These are phyloP conservation scores for Coniella lustricola DNA, from an alignment of 2,329 filamentous ascomycete genomes.

Conservation along the genomic window DNA sequence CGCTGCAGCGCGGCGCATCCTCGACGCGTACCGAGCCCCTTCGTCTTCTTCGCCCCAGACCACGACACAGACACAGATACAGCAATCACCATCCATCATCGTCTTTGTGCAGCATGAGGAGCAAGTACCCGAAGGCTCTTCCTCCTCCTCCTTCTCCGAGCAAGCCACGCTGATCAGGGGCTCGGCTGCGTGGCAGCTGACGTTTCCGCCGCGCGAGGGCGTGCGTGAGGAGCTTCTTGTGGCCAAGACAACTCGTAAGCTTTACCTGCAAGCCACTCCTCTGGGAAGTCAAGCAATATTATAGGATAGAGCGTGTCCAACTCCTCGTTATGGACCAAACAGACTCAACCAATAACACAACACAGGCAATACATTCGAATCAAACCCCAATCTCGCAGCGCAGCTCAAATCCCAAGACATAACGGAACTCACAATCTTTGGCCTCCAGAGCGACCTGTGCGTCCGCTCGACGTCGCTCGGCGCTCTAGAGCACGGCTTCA, in stretches of 20 bases:
- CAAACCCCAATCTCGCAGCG: conserved; percentile 24
- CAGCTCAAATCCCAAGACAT: conserved; percentile 20
- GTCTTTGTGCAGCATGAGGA: conserved; percentile 28
- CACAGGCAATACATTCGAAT: conserved; percentile 24
- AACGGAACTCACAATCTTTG: conserved; percentile 22
- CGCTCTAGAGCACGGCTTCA: conserved; percentile 23
- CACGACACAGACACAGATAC: background rate
- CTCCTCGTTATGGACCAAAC: background rate
- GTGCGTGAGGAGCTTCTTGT: conserved; percentile 21
- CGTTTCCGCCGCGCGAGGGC: conserved; percentile 21
- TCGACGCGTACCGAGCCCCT: conserved; percentile 9
- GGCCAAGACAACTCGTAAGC: conserved; percentile 23
- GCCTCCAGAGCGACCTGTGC: conserved; percentile 28
- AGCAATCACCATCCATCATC: conserved; percentile 13
- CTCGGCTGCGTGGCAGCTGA: conserved; percentile 23
- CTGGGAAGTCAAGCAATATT: no score
- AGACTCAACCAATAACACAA: no score
- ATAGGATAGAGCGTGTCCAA: background rate
- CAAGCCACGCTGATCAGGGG: conserved; percentile 20
- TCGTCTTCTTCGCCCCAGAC: no score
- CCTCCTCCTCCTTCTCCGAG: no score
- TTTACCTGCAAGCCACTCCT: no score
- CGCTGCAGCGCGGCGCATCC: conserved; percentile 15
- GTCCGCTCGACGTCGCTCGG: conserved; percentile 23
- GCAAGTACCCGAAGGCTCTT: no score